A percentile compares a stretch with the other conserved stretches of the same genome.
These are phyloP conservation scores for Tuber indicum DNA, from an alignment of 495 filamentous ascomycete species.

Conservation along the genomic window DNA sequence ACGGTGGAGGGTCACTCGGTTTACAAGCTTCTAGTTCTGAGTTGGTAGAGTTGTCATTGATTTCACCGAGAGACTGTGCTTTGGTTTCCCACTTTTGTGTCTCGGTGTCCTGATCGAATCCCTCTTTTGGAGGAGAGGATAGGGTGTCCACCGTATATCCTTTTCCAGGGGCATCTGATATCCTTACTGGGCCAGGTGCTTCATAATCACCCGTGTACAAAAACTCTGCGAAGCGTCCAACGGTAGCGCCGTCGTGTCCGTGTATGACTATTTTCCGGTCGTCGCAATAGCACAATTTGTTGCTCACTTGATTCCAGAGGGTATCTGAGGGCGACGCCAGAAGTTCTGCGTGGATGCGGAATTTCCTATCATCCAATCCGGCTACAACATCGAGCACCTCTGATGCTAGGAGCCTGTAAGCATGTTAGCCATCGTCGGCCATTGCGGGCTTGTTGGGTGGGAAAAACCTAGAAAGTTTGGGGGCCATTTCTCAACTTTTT, in stretches of 20 bases:
- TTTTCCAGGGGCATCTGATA: neutral
- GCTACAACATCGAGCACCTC: neutral
- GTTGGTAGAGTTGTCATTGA: neutral
- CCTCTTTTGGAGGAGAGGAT: neutral
- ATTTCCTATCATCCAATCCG: neutral
- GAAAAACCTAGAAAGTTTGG: neutral
- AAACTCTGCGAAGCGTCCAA: conserved; percentile 14
- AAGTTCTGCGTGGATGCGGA: neutral
- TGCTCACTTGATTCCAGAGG: neutral
- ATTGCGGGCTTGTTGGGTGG: neutral
- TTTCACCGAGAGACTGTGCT: neutral
- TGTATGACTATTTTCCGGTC: neutral
- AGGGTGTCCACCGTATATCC: neutral
- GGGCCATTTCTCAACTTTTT: neutral
- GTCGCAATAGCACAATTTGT: neutral
- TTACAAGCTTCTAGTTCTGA: neutral
- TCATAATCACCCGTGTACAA: conserved; percentile 13
- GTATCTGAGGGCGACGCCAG: neutral
- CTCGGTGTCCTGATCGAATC: neutral
- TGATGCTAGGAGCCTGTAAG: neutral
- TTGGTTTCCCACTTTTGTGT: neutral
- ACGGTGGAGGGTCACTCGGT: neutral
- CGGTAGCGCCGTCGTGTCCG: neutral
- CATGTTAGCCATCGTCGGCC: neutral
- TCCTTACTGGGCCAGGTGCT: neutral